Conservation (phyloP, 2,329 filamentous ascomycete species). For the Fusarium sp. region DNA sequence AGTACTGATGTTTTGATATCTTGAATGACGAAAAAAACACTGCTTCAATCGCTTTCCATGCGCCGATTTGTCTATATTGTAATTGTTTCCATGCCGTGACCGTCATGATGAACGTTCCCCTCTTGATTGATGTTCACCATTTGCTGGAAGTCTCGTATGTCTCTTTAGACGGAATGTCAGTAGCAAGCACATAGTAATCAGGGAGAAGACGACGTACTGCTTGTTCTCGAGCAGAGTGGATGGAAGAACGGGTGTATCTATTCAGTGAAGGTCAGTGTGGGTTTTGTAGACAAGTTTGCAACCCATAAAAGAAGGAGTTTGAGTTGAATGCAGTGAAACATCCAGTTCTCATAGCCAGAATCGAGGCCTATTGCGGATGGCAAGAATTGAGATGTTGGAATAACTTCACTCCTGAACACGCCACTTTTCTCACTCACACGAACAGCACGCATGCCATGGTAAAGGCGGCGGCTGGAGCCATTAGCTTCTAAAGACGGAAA, state of each 20-base stretch:
- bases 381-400: background rate
- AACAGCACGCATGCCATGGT: conserved; percentile 66
- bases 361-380: background rate
- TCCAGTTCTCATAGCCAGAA: background rate
- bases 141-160: conserved; percentile 25
- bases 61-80: conserved; percentile 18
- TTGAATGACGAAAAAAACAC: background rate
- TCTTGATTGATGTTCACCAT: conserved; percentile 29
- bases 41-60: conserved; percentile 18
- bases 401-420: conserved; percentile 18
- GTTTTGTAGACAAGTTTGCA: background rate
- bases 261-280: background rate
- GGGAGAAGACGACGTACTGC: conserved; percentile 30
- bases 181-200: background rate
- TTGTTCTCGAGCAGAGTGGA: conserved; percentile 52
- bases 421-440: conserved; percentile 51
- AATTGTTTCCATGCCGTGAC: background rate
- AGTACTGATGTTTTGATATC: background rate
- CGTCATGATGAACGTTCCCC: conserved; percentile 12
- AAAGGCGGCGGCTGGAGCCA: conserved; percentile 64
- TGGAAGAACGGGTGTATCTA: conserved; percentile 58
- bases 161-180: conserved; percentile 17
- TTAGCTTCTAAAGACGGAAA: conserved; percentile 52
- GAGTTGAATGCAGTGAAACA: background rate
- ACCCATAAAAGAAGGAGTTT: background rate